These are phyloP conservation scores for Trebouxia sp. DNA, from an alignment of 139 green algal genomes.

Conservation along the genomic window DNA sequence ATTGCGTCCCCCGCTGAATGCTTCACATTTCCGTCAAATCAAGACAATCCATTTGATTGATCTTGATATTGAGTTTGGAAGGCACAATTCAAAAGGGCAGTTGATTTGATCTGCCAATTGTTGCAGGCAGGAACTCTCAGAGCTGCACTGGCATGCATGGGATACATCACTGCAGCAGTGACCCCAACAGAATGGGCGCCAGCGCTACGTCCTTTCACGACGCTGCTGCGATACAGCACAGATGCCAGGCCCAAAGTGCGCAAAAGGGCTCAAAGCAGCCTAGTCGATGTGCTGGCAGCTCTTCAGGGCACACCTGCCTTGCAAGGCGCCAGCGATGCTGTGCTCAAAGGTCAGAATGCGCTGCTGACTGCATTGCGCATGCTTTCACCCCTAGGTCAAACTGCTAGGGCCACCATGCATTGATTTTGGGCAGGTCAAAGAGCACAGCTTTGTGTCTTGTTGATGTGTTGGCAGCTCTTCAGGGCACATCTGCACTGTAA, in stretches of 20 bases:
- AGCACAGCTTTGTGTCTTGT: conserved; percentile 46
- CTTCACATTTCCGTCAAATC: too few species aligned
- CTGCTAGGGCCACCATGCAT: background rate
- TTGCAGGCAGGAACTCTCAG: conserved; percentile 54
- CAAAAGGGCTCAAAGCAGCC: conserved; percentile 53
- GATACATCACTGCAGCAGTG: conserved; percentile 57
- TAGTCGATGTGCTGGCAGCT: conserved; percentile 66
- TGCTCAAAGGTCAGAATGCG: conserved; percentile 44
- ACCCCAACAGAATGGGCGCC: conserved; percentile 54
- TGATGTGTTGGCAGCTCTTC: conserved; percentile 67
- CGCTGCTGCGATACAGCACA: conserved; percentile 48
- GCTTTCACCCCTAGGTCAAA: background rate
- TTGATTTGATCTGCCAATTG: background rate
- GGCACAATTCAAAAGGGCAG: too few species aligned
- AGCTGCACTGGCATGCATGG: conserved; percentile 59
- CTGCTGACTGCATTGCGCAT: background rate
- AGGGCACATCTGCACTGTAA: conserved; percentile 42
- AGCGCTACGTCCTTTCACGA: conserved; percentile 34
- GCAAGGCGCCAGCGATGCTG: conserved; percentile 48
- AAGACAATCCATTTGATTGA: too few species aligned
- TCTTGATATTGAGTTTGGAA: too few species aligned
- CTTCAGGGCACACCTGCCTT: conserved; percentile 52
- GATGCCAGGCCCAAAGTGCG: conserved; percentile 79
- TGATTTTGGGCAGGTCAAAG: background rate
- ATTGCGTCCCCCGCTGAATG: too few species aligned